phyloP scores from a whole-genome alignment of 208 protist genomes.

The Wallacemonas sp. region DNA sequence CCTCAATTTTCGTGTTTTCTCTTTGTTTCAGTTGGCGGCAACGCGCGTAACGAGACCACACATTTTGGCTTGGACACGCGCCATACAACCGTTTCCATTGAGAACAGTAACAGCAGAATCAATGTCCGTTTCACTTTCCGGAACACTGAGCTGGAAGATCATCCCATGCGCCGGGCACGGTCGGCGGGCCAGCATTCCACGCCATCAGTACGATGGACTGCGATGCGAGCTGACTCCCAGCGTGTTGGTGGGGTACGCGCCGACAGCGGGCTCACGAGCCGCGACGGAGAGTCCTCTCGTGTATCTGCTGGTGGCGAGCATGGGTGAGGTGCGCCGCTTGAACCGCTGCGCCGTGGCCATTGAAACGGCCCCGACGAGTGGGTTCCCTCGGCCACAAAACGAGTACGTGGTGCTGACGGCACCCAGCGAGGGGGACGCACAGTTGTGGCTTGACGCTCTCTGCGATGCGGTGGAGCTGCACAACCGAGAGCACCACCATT shows the following conservation, averaged over 20 bases:
- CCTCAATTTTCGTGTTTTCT: too few species aligned
- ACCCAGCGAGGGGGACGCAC: neutral
- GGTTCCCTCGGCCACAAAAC: neutral
- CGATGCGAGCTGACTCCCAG: constrained; percentile 3
- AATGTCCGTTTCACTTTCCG: constrained; percentile 28
- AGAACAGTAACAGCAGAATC: neutral
- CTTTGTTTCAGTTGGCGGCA: too few species aligned
- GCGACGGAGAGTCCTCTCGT: neutral
- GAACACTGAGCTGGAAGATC: constrained; percentile 12
- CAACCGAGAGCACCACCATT: neutral
- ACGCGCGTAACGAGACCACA: too few species aligned
- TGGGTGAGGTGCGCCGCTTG: constrained; percentile 10
- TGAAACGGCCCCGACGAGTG: constrained; percentile 5
- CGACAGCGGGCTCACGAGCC: neutral
- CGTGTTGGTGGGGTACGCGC: constrained; percentile 12
- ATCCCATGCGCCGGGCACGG: constrained; percentile 2
- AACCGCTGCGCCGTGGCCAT: constrained; percentile 1
- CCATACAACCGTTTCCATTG: neutral
- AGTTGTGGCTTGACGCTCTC: constrained; percentile 7
- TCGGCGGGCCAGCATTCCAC: neutral
- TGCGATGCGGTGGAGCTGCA: constrained; percentile 5
- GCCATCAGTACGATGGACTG: constrained; percentile 3
- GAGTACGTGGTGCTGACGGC: constrained; percentile 13
- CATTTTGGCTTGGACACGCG: too few species aligned
- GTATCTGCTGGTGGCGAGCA: constrained; percentile 12